These are phyloP conservation scores for Fragaria ananassa DNA, from an alignment of 306 rosid genomes.

Conservation along the genomic window DNA sequence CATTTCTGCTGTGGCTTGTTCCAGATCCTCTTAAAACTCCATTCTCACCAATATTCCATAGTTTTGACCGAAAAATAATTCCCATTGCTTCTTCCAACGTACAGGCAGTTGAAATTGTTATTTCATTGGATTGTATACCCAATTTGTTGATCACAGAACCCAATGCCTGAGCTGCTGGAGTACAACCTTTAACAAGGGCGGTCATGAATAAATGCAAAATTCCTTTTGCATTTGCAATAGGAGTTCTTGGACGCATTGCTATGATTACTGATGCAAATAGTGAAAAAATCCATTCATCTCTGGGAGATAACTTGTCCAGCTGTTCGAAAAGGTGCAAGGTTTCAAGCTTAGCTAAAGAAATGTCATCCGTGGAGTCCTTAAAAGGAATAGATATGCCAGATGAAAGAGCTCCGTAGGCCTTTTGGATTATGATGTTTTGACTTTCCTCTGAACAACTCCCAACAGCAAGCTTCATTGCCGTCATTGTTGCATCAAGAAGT, in stretches of 20 bases:
- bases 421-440: slow-evolving; percentile 58
- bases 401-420: slow-evolving; percentile 59
- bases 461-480: slow-evolving; percentile 64
- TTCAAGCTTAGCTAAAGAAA: slow-evolving; percentile 36
- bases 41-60: slow-evolving; percentile 30
- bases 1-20: slow-evolving; percentile 37
- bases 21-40: slow-evolving; percentile 29
- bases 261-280: slow-evolving; percentile 77
- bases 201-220: slow-evolving; percentile 56
- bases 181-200: slow-evolving; percentile 61
- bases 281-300: slow-evolving; percentile 63
- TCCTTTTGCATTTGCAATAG: slow-evolving; percentile 51
- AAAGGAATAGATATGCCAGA: slow-evolving; percentile 44
- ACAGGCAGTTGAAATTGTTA: slow-evolving; percentile 38
- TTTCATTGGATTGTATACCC: slow-evolving; percentile 40
- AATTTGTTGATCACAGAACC: slow-evolving; percentile 87
- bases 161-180: slow-evolving; percentile 83
- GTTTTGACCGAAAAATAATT: slow-evolving; percentile 49
- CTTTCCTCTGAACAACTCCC: slow-evolving; percentile 63
- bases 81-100: slow-evolving; percentile 78
- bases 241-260: slow-evolving; percentile 51
- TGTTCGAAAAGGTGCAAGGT: slow-evolving; percentile 43
- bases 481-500: slow-evolving; percentile 69
- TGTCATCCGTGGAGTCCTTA: slow-evolving; percentile 24
- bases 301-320: slow-evolving; percentile 38